Percentiles rank a stretch among this genome's conserved stretches.
Conservation (phyloP, 2,329 filamentous ascomycete genomes). For the Fusarium protoensiforme region DNA sequence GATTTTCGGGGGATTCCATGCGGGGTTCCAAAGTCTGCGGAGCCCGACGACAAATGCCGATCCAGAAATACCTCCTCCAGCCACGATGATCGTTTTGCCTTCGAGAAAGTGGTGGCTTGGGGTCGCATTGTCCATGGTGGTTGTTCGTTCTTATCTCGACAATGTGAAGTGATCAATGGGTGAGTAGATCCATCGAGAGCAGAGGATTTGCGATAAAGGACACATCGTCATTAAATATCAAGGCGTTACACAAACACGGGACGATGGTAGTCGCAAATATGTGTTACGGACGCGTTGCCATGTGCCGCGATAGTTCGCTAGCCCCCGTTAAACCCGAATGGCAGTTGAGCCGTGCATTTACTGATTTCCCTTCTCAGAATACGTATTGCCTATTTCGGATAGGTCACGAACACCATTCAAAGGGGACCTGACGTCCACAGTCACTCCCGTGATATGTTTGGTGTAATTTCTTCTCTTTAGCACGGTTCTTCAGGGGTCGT, state of each 20-base stretch:
- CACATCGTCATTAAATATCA: neutral
- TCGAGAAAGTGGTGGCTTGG: constrained; percentile 46
- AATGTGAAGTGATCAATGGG: neutral
- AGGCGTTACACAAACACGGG: neutral
- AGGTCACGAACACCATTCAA: neutral
- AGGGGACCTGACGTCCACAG: neutral
- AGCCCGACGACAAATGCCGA: constrained; percentile 55
- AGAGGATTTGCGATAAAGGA: neutral
- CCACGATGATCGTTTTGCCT: constrained; percentile 55
- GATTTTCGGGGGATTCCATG: constrained; percentile 46
- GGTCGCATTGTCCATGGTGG: constrained; percentile 15
- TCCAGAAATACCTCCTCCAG: constrained; percentile 57
- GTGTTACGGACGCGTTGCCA: neutral
- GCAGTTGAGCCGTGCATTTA: constrained; percentile 34
- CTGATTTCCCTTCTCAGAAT: constrained; percentile 39
- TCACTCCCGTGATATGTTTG: neutral
- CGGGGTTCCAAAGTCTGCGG: constrained; percentile 51
- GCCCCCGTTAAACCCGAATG: neutral
- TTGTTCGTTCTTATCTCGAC: neutral
- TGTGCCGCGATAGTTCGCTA: neutral
- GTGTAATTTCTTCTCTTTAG: neutral
- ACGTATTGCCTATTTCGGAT: constrained; percentile 37
- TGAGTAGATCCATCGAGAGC: neutral
- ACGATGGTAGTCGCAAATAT: neutral
- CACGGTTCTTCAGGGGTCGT: neutral